Percentiles rank a stretch among this genome's conserved stretches.
Conservation (phyloP, 352 stramenopile species). For the Phytophthora litchii region DNA sequence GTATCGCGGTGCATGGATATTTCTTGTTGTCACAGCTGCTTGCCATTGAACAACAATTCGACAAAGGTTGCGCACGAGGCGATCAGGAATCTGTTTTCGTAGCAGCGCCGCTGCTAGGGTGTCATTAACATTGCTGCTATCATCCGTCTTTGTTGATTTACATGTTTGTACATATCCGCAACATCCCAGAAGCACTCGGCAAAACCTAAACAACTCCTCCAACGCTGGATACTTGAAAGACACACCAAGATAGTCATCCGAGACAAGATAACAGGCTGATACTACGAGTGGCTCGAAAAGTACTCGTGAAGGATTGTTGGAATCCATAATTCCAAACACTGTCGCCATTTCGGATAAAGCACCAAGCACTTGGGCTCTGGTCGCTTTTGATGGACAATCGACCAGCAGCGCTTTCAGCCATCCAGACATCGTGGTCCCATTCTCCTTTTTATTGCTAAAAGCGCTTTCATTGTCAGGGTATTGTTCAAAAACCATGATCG, state of each 20-base stretch:
- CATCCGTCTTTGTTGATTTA: background rate
- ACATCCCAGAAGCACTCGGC: conserved; percentile 18
- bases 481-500: conserved; percentile 9
- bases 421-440: conserved; percentile 2
- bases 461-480: background rate
- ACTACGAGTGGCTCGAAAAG: conserved; percentile 36
- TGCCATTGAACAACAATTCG: conserved; percentile 19
- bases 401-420: conserved; percentile 37
- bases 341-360: conserved; percentile 27
- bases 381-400: conserved; percentile 29
- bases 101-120: conserved; percentile 11
- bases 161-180: background rate
- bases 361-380: conserved; percentile 23
- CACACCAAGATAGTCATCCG: conserved; percentile 1
- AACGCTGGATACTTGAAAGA: conserved; percentile 5
- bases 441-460: background rate
- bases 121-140: background rate
- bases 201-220: conserved; percentile 36
- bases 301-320: conserved; percentile 5
- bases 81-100: conserved; percentile 17
- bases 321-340: conserved; percentile 15
- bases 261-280: conserved; percentile 27
- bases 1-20: conserved; percentile 4
- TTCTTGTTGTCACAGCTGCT: background rate
- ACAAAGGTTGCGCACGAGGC: conserved; percentile 14